Evolutionary conservation across 352 stramenopile genomes (phyloP), one percentile per base, ranked within the genome.

Genomic region (Phytophthora multivora): DNA sequence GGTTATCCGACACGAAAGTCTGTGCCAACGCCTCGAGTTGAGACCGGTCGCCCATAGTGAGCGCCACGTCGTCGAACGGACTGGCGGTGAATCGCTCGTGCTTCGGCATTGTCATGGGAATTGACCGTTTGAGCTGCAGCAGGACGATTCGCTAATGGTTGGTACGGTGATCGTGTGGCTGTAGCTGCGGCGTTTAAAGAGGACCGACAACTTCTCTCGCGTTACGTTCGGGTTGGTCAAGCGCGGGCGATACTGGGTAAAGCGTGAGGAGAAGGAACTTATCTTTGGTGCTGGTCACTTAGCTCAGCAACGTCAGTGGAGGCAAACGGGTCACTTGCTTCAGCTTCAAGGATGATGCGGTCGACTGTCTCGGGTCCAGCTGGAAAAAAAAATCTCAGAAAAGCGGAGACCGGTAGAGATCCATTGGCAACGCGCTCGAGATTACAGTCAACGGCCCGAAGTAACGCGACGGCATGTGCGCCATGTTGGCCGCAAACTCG

Each of bases 1-100:
- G 43, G 28, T 72, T 75, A 33, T 75, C 67, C n/a, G 65, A 69
- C 30, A 75, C 46, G 33, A 75, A 66, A 28, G 56, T 65, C 10
- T 75, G 59, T 19, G 63, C 67, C 39, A 75, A 21, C 12, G 51
- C 48, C 21, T 71, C 51, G 5, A 75, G 46, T 23, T 69, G 63
- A 33, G 52, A 54, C 7, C 67, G 57, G 21, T 75, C 67, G 9
- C 49, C 41, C 42, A 61, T 64, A 25, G 63, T 63, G 42, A 75
- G 56, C 18, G 18, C 42, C 47, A 75, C 50, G 38, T 54, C 50
- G 28, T 60, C 51, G 52, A 71, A 75, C 49, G 63, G 67, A 12
- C 60, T 75, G 26, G 31, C 23, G 0, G 49, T 62, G 57, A 75
- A 66, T 13, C 67, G 62, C 25, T 71, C 23, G 49, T 41, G 47